Base-by-base conservation (phyloP, 768 basidiomycete genomes). In the Boletus bicolor region DNA sequence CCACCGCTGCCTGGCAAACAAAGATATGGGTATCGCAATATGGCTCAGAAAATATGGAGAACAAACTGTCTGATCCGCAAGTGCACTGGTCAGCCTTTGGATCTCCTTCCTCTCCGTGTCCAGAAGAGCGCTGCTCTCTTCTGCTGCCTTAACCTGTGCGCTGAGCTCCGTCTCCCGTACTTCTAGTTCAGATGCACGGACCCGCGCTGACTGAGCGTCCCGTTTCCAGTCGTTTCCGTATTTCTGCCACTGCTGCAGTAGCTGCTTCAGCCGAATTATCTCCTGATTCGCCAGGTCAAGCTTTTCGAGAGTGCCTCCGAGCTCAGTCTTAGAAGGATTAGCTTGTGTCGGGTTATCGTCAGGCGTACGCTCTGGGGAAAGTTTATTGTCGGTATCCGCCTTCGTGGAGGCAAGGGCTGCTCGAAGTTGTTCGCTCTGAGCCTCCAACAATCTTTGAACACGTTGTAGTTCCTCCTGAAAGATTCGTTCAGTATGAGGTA, bases 201-300 rank as follows among this genome's bases (percentile, higher is more conserved):
- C 17, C 14, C 55, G 56, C n/a, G 58, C 53, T 42, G 30, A 19
- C 38, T 64, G 62, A 38, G 67, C 58, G 12, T 62, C 62, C 8
- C 56, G 59, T 49, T 69, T 69, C 62, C 67, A 64, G 2, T 69
- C 58, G 14, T 35, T 55, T 36, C 58, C 67, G 15, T 68, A 68
- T 51, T 53, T 64, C 39, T 67, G 63, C 66, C 67, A 68, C 34
- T 67, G 51, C 12, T 55, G 43, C 21, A 69, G 19, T 17, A 64
- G n/a, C n/a, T 42, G 52, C 34, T 54, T 66, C 11, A 69, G 58
- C 11, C 66, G 62, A 26, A 1, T 37, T 36, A 64, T 42, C 17
- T 68, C 66, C 38, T 53, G 57, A 24, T 56, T 59, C 6, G 64
- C 62, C 17, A 43, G n/a, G 2, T 50, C 49, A 4, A 64, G 54